Conservation (phyloP, 352 stramenopile species). For the Saprolegnia parasitica region DNA sequence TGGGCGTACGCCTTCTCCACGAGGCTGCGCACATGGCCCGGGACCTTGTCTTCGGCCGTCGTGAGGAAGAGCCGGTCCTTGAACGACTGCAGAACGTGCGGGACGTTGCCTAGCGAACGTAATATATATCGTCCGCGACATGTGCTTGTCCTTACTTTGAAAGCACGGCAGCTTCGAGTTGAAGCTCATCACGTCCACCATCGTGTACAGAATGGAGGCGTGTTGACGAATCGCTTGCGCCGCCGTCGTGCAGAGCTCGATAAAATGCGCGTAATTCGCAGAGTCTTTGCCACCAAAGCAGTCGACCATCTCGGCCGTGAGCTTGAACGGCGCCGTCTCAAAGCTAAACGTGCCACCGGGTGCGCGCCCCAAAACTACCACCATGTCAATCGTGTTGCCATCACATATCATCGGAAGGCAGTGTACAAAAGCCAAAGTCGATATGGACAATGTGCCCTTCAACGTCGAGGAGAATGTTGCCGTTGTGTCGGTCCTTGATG, state of each 20-base stretch:
- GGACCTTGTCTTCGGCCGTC: conserved; percentile 55
- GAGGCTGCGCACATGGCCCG: conserved; percentile 75
- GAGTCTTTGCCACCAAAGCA: conserved; percentile 90
- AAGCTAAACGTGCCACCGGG: conserved; percentile 92
- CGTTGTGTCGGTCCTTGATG: conserved; percentile 99
- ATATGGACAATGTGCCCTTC: conserved; percentile 97
- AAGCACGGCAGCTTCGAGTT: conserved; percentile 78
- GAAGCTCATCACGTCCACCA: conserved; percentile 94
- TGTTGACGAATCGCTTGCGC: conserved; percentile 90
- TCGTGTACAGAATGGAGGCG: conserved; percentile 90
- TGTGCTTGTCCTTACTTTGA: conserved; percentile 15
- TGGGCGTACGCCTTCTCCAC: conserved; percentile 94
- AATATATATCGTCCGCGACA: not conserved
- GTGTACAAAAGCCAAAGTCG: conserved; percentile 97
- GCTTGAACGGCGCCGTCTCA: conserved; percentile 96
- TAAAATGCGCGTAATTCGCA: conserved; percentile 90
- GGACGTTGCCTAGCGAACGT: conserved; percentile 2
- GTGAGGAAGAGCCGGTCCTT: conserved; percentile 64
- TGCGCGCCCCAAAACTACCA: conserved; percentile 64
- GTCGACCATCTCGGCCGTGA: conserved; percentile 94
- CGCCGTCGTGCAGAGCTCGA: conserved; percentile 90
- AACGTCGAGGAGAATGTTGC: conserved; percentile 98
- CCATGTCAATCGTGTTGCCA: not conserved
- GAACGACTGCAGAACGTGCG: conserved; percentile 7
- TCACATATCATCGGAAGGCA: not conserved